Percentiles rank a stretch among this genome's conserved stretches.
These are phyloP conservation scores for Aureobasidium sp. DNA, from an alignment of 2,329 filamentous ascomycete species.

Conservation along the genomic window DNA sequence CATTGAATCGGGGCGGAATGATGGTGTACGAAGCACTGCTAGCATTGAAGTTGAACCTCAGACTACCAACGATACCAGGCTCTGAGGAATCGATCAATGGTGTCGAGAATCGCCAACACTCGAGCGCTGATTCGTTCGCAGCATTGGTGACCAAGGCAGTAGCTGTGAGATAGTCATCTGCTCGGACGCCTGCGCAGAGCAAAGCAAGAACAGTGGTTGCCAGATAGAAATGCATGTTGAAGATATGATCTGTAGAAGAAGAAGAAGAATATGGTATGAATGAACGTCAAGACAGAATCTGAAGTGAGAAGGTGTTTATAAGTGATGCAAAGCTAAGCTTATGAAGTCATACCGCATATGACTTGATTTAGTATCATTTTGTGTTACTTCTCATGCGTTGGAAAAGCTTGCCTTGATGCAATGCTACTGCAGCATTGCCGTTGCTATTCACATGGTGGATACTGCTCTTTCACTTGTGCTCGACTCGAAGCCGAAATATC, in stretches of 20 bases:
- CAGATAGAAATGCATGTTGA: constrained; percentile 1
- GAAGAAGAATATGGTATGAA: neutral
- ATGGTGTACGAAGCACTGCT: constrained; percentile 24
- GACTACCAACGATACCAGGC: constrained; percentile 22
- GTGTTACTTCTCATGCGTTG: neutral
- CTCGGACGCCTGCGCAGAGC: neutral
- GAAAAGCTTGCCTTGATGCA: neutral
- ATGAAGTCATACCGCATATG: constrained; percentile 5
- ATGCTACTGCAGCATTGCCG: constrained; percentile 5
- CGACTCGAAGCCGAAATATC: no score
- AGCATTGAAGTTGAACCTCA: constrained; percentile 19
- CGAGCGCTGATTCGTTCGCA: constrained; percentile 24
- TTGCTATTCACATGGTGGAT: neutral
- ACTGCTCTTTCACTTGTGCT: neutral
- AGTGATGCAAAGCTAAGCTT: neutral
- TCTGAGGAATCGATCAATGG: constrained; percentile 22
- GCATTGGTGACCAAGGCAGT: constrained; percentile 26
- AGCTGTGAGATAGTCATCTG: constrained; percentile 20
- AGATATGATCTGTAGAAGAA: neutral
- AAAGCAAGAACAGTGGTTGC: neutral
- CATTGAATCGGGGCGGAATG: constrained; percentile 26
- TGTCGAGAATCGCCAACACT: constrained; percentile 27
- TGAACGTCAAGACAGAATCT: neutral
- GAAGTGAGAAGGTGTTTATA: neutral
- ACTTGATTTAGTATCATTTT: neutral